Base-by-base conservation (phyloP, 495 filamentous ascomycete species). In the Xylaria intraflava region DNA sequence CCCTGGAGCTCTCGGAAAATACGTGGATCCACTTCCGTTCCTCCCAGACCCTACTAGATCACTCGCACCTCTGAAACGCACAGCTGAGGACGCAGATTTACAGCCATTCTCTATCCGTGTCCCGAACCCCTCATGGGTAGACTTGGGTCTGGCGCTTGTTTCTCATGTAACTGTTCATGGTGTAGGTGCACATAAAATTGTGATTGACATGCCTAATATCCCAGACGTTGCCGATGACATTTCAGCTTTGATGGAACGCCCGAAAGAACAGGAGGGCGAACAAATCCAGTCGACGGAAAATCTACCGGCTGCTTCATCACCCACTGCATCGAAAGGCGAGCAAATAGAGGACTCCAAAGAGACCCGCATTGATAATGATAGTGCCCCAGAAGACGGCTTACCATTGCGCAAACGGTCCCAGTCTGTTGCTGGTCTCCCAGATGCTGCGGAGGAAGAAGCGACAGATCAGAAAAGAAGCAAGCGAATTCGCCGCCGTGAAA, bases 401-500 rank as follows among this genome's bases (percentile, higher is more conserved):
- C 69, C 62, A 19, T 76, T 73, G 1, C 72, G 82, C 40, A 86
- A 86, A 64, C 76, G 83, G n/a, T 86, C 83, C 0, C 79, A 81
- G 23, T 84, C 84, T 26, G 69, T 73, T 23, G 83, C 83, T 10
- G 83, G 82, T 0, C 65, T 87, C 19, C 70, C 72, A 0, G 82
- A 83, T 12, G 69, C 65, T 1, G 67, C 49, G 10, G 78, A 80
- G 20, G 78, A 82, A 27, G 78, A 80, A 39, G 68, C 86, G 54
- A 80, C 77, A 8, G 80, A 83, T 4, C 78, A 87, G 41, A 81
- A 85, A 60, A 82, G 89, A 61, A 94, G 89, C 70, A 91, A 92
- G 62, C 79, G 91, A 43, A 89, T 88, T 24, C 80, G 88, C 55
- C 84, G 88, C 24, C 79, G 89, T 31, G 89, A 91, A 45, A 87